These are phyloP conservation scores for Alternaria sp. DNA, from an alignment of 2,329 filamentous ascomycete species.

Conservation along the genomic window DNA sequence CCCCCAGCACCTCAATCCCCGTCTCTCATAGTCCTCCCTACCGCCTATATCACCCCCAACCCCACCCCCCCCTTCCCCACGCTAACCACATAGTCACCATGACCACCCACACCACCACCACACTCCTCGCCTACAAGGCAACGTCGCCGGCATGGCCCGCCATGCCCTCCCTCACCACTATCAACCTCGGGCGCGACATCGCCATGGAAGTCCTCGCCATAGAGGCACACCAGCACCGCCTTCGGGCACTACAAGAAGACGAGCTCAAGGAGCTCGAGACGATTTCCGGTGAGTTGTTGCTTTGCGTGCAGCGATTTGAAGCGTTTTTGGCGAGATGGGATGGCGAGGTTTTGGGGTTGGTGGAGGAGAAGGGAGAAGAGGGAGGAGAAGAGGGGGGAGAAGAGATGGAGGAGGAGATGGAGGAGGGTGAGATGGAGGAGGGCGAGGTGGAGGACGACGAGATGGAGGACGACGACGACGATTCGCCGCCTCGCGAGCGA, in stretches of 20 bases:
- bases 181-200: not conserved
- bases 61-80: not conserved
- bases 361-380: not conserved
- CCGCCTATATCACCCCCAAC: not conserved
- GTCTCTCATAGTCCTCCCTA: not conserved
- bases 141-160: not conserved
- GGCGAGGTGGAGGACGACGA: not conserved
- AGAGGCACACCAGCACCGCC: not conserved
- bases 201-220: not conserved
- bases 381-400: not conserved
- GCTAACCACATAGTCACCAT: not conserved
- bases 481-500: too few species aligned
- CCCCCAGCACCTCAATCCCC: not conserved
- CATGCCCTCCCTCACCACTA: too few species aligned
- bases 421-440: not conserved
- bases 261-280: not conserved
- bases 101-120: not conserved
- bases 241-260: not conserved
- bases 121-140: not conserved
- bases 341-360: not conserved
- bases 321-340: not conserved
- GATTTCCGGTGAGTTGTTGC: not conserved
- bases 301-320: not conserved
- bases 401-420: not conserved
- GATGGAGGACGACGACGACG: too few species aligned